phyloP scores from a whole-genome alignment of 2,329 filamentous ascomycete genomes.

The Paramyrothecium roridum region DNA sequence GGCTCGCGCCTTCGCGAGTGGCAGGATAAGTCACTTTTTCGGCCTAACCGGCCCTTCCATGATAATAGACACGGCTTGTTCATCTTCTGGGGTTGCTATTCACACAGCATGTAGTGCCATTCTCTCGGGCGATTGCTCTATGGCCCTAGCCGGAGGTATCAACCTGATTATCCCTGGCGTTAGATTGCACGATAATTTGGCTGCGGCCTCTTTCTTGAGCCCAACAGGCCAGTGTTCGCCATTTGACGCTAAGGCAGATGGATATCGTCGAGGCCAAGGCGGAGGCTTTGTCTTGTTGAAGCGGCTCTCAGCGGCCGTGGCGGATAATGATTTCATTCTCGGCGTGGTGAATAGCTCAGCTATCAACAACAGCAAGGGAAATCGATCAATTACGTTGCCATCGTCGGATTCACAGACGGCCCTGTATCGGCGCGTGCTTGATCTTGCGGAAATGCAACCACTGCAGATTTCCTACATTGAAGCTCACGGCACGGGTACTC shows the following conservation, averaged over 20 bases:
- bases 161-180: constrained; percentile 66
- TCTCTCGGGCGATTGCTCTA: constrained; percentile 63
- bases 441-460: constrained; percentile 71
- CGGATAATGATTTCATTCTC: constrained; percentile 74
- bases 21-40: constrained; percentile 63
- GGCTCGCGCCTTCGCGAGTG: constrained; percentile 11
- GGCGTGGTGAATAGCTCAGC: constrained; percentile 71
- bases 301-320: constrained; percentile 72
- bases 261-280: constrained; percentile 77
- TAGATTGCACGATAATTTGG: no score
- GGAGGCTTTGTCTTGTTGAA: constrained; percentile 75
- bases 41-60: constrained; percentile 70
- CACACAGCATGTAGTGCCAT: constrained; percentile 58
- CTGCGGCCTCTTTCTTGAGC: constrained; percentile 64
- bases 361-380: constrained; percentile 80
- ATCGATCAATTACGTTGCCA: constrained; percentile 80
- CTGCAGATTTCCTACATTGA: constrained; percentile 80
- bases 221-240: no score
- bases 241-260: constrained; percentile 77
- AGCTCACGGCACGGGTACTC: constrained; percentile 87
- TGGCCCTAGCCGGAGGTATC: constrained; percentile 61
- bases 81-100: constrained; percentile 68
- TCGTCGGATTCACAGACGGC: constrained; percentile 73
- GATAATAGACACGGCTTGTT: constrained; percentile 72
- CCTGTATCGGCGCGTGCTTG: constrained; percentile 67